phyloP scores from a whole-genome alignment of 495 filamentous ascomycete genomes.

The Jackrogersella multiformis region DNA sequence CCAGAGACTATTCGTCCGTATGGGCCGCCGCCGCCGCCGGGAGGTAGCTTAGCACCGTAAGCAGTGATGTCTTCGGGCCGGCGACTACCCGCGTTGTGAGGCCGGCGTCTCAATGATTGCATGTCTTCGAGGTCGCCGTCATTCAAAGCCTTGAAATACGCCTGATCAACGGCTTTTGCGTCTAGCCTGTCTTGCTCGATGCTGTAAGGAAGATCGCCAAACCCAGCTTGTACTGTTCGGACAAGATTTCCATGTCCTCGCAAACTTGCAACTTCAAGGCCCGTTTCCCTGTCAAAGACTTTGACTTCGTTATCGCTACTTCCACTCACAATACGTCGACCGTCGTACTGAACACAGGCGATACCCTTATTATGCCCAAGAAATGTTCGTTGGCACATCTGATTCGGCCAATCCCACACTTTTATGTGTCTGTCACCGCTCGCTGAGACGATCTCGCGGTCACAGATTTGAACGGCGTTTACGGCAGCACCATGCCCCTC shows the following conservation, averaged over 20 bases:
- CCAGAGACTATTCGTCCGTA: constrained; percentile 93
- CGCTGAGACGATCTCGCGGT: constrained; percentile 88
- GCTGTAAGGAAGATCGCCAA: constrained; percentile 85
- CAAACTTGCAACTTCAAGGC: constrained; percentile 87
- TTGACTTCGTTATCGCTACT: constrained; percentile 95
- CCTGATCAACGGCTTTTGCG: constrained; percentile 74
- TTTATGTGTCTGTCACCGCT: constrained; percentile 93
- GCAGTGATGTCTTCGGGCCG: constrained; percentile 79
- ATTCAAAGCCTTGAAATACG: constrained; percentile 74
- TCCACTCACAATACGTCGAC: constrained; percentile 93
- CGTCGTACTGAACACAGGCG: constrained; percentile 96
- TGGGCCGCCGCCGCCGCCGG: constrained; percentile 84
- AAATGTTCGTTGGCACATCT: constrained; percentile 76
- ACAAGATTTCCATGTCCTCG: constrained; percentile 84
- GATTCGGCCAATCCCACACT: constrained; percentile 88
- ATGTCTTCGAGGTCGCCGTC: constrained; percentile 61
- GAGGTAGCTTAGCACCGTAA: constrained; percentile 82
- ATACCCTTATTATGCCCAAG: constrained; percentile 94
- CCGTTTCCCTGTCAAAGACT: constrained; percentile 86
- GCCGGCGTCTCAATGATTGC: constrained; percentile 55
- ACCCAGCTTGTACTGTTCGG: constrained; percentile 91
- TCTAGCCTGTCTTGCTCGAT: constrained; percentile 74
- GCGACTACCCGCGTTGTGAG: constrained; percentile 78
- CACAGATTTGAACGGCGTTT: constrained; percentile 92
- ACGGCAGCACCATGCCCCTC: constrained; percentile 89